Evolutionary conservation across 2,329 filamentous ascomycete species (phyloP).

Genomic region (Ceratocystiopsis sp.): DNA sequence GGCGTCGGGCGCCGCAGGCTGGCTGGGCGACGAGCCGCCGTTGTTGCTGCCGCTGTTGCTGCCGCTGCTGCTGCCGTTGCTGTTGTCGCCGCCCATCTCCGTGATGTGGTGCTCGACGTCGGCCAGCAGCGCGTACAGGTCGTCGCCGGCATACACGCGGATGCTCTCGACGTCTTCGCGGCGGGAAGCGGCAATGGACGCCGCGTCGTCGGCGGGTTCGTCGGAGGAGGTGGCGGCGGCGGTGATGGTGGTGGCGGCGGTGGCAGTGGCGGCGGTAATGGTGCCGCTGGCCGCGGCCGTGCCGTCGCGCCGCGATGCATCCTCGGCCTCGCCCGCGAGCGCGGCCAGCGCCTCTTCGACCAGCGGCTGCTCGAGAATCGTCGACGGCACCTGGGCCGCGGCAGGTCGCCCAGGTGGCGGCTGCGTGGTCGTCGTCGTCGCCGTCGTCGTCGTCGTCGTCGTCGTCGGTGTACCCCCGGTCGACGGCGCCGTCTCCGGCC

Average conservation of each 20-base stretch:
- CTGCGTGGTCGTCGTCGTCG: conserved; percentile 12
- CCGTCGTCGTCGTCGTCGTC: not conserved
- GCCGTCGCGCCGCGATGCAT: conserved; percentile 8
- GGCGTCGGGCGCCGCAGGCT: not conserved
- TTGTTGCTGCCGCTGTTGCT: not conserved
- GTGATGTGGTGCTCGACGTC: conserved; percentile 48
- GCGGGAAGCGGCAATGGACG: conserved; percentile 4
- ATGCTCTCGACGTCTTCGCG: conserved; percentile 43
- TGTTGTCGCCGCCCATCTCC: conserved; percentile 18
- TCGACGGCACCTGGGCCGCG: conserved; percentile 36
- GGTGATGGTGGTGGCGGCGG: conserved; percentile 3
- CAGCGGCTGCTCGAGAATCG: conserved; percentile 33
- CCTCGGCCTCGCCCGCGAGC: conserved; percentile 6
- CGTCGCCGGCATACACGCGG: conserved; percentile 49
- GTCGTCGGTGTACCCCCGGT: conserved; percentile 19
- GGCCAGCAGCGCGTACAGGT: conserved; percentile 47
- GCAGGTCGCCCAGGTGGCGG: conserved; percentile 31
- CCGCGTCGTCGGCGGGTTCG: conserved; percentile 6
- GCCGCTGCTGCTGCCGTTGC: not conserved
- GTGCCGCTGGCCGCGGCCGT: conserved; percentile 1
- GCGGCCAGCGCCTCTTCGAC: conserved; percentile 25
- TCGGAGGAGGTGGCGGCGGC: no score
- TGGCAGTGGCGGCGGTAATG: not conserved
- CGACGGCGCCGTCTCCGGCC: conserved; percentile 15
- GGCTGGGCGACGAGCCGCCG: not conserved